Conservation (phyloP, 352 stramenopile genomes). For the Phytophthora pseudosyringae region DNA sequence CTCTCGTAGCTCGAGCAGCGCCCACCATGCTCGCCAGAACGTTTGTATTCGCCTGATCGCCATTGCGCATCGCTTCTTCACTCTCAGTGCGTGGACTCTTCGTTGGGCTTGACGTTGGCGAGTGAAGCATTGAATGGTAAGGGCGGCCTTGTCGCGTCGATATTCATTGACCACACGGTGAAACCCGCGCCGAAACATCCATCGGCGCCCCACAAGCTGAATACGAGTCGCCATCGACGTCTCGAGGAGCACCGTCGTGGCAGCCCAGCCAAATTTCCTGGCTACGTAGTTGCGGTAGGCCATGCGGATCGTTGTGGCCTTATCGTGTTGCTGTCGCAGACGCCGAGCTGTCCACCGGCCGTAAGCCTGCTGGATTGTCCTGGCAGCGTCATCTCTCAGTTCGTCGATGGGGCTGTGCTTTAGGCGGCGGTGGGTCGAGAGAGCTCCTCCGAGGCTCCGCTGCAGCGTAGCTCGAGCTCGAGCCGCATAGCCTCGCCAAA, state of each 20-base stretch:
- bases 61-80: constrained; percentile 19
- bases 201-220: constrained; percentile 35
- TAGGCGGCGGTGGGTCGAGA: not conserved
- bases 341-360: constrained; percentile 39
- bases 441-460: constrained; percentile 13
- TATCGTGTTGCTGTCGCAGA: constrained; percentile 23
- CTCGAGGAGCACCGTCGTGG: constrained; percentile 42
- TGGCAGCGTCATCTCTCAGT: constrained; percentile 39
- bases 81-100: constrained; percentile 15
- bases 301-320: constrained; percentile 43
- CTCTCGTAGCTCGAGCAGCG: constrained; percentile 28
- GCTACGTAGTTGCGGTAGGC: constrained; percentile 68
- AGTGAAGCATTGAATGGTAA: constrained; percentile 38
- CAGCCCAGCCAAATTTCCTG: constrained; percentile 74
- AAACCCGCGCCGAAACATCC: constrained; percentile 40
- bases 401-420: constrained; percentile 13
- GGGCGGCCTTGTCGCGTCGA: constrained; percentile 30
- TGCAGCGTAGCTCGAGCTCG: constrained; percentile 21
- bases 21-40: constrained; percentile 39
- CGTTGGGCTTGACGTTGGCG: constrained; percentile 25
- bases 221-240: constrained; percentile 49
- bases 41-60: constrained; percentile 41
- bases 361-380: constrained; percentile 51
- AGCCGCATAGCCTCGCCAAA: constrained; percentile 20
- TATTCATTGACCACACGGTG: constrained; percentile 12